A percentile compares a stretch with the other conserved stretches of the same genome.
phyloP scores from a whole-genome alignment of 352 stramenopile species.

The Aphanomyces cochlioides region DNA sequence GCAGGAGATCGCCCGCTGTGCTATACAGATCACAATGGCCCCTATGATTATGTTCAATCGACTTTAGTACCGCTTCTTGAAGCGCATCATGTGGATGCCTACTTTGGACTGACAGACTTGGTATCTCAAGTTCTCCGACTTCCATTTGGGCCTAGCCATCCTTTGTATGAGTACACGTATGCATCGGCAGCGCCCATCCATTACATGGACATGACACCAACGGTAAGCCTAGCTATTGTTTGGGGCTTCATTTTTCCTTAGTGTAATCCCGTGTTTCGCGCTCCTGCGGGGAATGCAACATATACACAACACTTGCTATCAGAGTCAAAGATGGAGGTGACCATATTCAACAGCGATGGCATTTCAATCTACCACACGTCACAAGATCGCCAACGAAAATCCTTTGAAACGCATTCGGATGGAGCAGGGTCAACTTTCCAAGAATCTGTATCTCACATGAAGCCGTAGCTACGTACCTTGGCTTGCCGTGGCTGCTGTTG shows the following conservation, averaged over 20 bases:
- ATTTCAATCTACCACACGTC: background rate
- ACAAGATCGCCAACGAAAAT: background rate
- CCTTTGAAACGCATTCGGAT: background rate
- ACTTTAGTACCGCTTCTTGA: background rate
- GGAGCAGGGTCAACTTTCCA: background rate
- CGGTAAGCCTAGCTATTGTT: background rate
- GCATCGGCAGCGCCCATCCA: background rate
- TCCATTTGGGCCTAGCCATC: background rate
- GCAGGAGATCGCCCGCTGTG: background rate
- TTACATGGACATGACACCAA: slow-evolving; percentile 1
- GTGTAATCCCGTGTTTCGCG: background rate
- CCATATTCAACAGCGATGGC: slow-evolving; percentile 3
- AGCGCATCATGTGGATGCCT: background rate
- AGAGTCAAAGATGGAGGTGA: background rate
- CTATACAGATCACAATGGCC: background rate
- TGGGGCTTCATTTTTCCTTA: background rate
- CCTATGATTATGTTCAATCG: background rate
- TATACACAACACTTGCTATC: background rate
- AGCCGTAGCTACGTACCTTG: slow-evolving; percentile 8
- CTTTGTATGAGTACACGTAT: slow-evolving; percentile 1
- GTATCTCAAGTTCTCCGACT: background rate
- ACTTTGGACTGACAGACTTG: slow-evolving; percentile 6
- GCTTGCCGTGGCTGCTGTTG: background rate
- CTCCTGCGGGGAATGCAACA: background rate
- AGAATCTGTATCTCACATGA: background rate